Percentiles rank a stretch among this genome's conserved stretches.
Conservation (phyloP, 2,329 filamentous ascomycete species). For the Aureobasidium zeae region DNA sequence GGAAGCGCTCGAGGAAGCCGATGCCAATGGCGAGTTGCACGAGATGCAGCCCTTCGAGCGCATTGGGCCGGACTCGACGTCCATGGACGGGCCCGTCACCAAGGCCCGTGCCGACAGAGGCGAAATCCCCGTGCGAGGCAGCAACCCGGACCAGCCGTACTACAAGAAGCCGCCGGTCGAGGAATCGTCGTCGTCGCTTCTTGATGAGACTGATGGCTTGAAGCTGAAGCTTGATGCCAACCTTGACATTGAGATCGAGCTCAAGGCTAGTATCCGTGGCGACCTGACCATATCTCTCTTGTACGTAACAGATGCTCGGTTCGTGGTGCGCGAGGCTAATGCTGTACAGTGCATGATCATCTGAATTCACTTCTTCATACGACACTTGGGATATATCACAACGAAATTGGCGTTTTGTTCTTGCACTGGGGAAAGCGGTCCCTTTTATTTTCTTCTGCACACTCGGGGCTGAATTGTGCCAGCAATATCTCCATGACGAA, state of each 20-base stretch:
- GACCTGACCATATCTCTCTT: constrained; percentile 70
- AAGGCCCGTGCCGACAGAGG: constrained; percentile 45
- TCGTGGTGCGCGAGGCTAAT: constrained; percentile 10
- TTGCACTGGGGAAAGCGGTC: no score
- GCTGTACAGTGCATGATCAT: constrained; percentile 14
- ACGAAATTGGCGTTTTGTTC: no score
- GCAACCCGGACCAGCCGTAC: constrained; percentile 43
- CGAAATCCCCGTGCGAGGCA: constrained; percentile 46
- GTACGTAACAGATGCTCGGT: constrained; percentile 48
- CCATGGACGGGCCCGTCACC: constrained; percentile 49
- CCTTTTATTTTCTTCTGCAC: no score
- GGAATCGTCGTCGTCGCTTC: constrained; percentile 26
- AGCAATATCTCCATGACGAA: no score
- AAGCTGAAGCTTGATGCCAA: constrained; percentile 67
- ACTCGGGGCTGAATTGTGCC: no score
- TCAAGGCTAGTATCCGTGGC: constrained; percentile 78
- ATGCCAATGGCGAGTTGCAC: constrained; percentile 40
- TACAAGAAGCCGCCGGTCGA: constrained; percentile 25
- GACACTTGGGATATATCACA: no score
- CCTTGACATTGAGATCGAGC: constrained; percentile 72
- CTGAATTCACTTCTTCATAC: no score
- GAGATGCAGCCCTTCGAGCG: constrained; percentile 45
- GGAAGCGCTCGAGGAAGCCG: constrained; percentile 43
- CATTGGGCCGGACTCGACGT: constrained; percentile 47
- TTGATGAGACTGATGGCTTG: constrained; percentile 54